Conservation (phyloP, 805 yeast species). For the Sugiyamaella smithiae region DNA sequence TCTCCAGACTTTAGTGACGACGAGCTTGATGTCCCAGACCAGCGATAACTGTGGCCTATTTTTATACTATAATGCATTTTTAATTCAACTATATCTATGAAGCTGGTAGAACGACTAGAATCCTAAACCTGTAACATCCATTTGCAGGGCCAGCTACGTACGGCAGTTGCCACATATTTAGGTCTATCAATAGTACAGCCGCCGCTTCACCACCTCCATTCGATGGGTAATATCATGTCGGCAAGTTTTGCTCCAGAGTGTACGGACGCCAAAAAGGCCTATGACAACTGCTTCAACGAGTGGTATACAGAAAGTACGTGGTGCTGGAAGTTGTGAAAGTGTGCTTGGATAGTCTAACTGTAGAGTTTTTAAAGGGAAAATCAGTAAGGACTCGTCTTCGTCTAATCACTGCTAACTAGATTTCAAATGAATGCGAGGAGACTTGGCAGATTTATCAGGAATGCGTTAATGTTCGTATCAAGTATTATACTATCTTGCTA, state of each 20-base stretch:
- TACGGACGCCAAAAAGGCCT: slow-evolving; percentile 76
- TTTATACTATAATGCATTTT: too few relatives aligned
- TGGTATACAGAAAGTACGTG: slow-evolving; percentile 85
- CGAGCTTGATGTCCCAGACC: background rate
- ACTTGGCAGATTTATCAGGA: slow-evolving; percentile 84
- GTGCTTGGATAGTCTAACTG: slow-evolving; percentile 6
- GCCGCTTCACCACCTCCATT: slow-evolving; percentile 3
- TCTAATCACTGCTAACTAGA: slow-evolving; percentile 25
- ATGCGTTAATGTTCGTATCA: slow-evolving; percentile 68
- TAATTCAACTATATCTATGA: too few relatives aligned
- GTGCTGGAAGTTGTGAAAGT: background rate
- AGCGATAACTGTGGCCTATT: too few relatives aligned
- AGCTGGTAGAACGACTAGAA: too few relatives aligned
- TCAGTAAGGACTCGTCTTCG: slow-evolving; percentile 34
- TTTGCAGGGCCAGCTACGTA: too few relatives aligned
- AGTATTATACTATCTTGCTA: slow-evolving; percentile 10
- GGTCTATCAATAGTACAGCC: too few relatives aligned
- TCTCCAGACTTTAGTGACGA: background rate
- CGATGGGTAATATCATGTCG: slow-evolving; percentile 72
- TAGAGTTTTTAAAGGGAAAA: slow-evolving; percentile 46
- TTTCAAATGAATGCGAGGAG: slow-evolving; percentile 85
- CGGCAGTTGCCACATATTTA: too few relatives aligned
- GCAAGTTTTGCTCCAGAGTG: slow-evolving; percentile 97
- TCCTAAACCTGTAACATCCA: too few relatives aligned
- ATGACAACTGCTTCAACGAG: slow-evolving; percentile 88